Evolutionary conservation across 805 yeast species (phyloP), one percentile per base, ranked within the genome.

Genomic region (Candida anglica): DNA sequence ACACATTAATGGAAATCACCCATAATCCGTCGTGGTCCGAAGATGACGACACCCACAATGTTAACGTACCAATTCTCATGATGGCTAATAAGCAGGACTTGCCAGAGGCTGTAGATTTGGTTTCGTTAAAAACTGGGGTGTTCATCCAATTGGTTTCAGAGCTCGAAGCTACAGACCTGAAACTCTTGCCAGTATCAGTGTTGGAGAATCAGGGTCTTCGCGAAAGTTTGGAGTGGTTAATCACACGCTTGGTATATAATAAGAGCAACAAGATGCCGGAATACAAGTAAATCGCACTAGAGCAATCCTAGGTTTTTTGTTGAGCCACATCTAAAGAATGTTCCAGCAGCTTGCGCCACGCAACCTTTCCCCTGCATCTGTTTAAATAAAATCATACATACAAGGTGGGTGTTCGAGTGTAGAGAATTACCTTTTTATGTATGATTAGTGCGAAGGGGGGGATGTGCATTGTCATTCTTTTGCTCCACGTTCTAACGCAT

Each of bases 41-140:
- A 27, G 38, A 41, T 27, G 48, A 45, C 17, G 46, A 46, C 25
- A 36, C 25, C 9, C 41, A 37, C 15, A 41, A 46, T 19, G 88
- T 62, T 37, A 67, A 94, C 19, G 81, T 88, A 13, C 98, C 98
- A 1, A 78, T 91, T 7, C 67, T 91, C 37, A 91, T 91, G 96
- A 69, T 91, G 50, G 98, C 97, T 6, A 91, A 93, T 57, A 93
- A 93, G 56, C 96, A 89, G 63, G 98, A 93, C 47, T 55, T 66
- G 39, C 72, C 73, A 20, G 66, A 64, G 38, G 72, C 71, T 20
- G 68, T 63, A 17, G 72, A 66, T 38, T 53, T 66, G 44, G 71
- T 66, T 27, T 44, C 63, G 83, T 84, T 58, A 73, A 93, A 52
- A 81, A 91, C 67, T 75, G 93, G 72, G 63, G 91, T 44, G 74